Base-by-base conservation (phyloP, 805 yeast species). In the Hanseniaspora guilliermondii region DNA sequence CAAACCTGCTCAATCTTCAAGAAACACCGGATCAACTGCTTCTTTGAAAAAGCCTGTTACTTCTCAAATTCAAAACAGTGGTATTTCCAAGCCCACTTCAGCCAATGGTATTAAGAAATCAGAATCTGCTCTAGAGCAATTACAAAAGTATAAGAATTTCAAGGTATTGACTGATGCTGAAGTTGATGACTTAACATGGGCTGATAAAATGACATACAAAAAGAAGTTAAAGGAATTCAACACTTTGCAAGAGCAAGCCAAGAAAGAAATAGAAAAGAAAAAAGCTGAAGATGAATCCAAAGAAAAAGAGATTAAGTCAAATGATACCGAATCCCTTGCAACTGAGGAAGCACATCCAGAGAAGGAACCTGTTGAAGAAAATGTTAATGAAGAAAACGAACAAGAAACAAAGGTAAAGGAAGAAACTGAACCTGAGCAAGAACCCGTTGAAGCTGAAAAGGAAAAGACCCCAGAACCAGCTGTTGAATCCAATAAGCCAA, bases 161-260 rank as follows among this genome's bases (percentile, higher is more conserved):
- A 45, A 42, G 38, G 38, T 41, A 56, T 52, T 52, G 35, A 27
- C 36, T 16, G 49, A 41, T 8, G 55, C 16, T 4, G 55, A 52
- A 40, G 40, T 52, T 44, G 55, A 47, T 44, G 55, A 52, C 21
- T 27, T 52, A 6, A 73, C 87, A 5, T 82, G 87, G 85, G 87
- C 87, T 32, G 77, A 88, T 17, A 78, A 83, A 61, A 82, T 52
- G 55, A 52, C 55, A 30, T 52, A 52, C 39, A 52, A 42, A 32
- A 52, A 52, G 38, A 52, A 52, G 39, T 52, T 52, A 37, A 52
- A 52, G 30, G 55, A 52, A 37, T 44, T 40, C 16, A 36, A n/a
- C 17, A 25, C 30, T 3, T 25, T 44, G 6, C 49, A 52, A 52
- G 55, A 47, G 19, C 48, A 44, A 30, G 45, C 47, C 27, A 52